Evolutionary conservation across 2,329 filamentous ascomycete genomes (phyloP).

Genomic region (Orbilia javanica): DNA sequence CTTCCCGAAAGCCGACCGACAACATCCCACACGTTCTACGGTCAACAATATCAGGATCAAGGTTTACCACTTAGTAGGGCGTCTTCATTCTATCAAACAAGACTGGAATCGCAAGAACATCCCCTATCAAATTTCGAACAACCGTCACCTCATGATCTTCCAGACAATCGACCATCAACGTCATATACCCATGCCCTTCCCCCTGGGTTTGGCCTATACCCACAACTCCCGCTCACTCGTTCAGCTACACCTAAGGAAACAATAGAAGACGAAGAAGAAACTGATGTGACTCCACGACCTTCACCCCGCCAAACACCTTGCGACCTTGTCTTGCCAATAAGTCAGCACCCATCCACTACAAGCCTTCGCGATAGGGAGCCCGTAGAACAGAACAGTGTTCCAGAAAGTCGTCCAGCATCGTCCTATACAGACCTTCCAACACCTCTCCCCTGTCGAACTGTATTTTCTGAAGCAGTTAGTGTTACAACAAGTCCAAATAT

Average conservation of each 20-base stretch:
- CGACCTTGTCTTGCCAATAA: constrained; percentile 34
- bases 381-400: constrained; percentile 12
- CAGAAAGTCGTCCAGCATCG: constrained; percentile 48
- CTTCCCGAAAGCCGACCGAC: constrained; percentile 31
- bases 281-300: constrained; percentile 41
- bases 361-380: constrained; percentile 13
- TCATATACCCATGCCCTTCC: background rate
- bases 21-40: constrained; percentile 12
- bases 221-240: constrained; percentile 23
- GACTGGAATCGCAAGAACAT: background rate
- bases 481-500: background rate
- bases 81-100: constrained; percentile 37
- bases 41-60: background rate
- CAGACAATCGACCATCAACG: constrained; percentile 29
- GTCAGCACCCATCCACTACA: constrained; percentile 24
- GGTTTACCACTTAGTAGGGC: constrained; percentile 41
- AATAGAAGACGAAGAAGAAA: constrained; percentile 23
- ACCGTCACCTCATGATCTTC: background rate
- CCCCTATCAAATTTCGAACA: background rate
- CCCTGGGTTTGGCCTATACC: background rate
- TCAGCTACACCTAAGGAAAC: constrained; percentile 14
- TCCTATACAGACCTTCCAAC: constrained; percentile 11
- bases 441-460: background rate
- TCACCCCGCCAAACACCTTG: constrained; percentile 35
- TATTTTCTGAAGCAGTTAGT: constrained; percentile 30